A percentile compares a stretch with the other conserved stretches of the same genome.
Evolutionary conservation across 306 rosid species (phyloP).

Genomic region (Alnus rubra): DNA sequence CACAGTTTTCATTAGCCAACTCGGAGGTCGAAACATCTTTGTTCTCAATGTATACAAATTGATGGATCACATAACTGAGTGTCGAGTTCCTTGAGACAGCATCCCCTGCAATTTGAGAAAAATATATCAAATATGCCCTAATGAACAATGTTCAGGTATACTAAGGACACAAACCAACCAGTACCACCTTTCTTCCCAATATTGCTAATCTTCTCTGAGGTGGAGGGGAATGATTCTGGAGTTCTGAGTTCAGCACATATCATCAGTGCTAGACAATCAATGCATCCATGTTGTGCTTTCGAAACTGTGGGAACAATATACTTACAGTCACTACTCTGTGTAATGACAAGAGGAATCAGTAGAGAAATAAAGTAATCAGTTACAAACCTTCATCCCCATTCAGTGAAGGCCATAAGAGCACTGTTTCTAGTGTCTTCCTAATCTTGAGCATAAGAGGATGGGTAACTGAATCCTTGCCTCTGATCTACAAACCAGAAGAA

Average conservation of each 20-base stretch:
- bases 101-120: conserved; percentile 39
- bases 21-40: conserved; percentile 30
- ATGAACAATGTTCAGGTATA: conserved; percentile 16
- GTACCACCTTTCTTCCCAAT: conserved; percentile 48
- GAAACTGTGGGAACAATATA: conserved; percentile 52
- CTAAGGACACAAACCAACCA: conserved; percentile 18
- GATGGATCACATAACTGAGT: conserved; percentile 48
- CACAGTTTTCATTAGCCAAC: conserved; percentile 26
- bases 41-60: conserved; percentile 34
- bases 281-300: conserved; percentile 92
- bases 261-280: conserved; percentile 89
- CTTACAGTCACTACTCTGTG: background rate
- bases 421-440: conserved; percentile 57
- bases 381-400: conserved; percentile 72
- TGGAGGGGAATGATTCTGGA: conserved; percentile 38
- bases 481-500: conserved; percentile 54
- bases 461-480: conserved; percentile 60
- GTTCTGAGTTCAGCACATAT: conserved; percentile 73
- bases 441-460: conserved; percentile 56
- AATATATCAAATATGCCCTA: conserved; percentile 26
- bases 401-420: conserved; percentile 74
- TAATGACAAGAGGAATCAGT: conserved; percentile 15
- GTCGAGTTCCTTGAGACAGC: conserved; percentile 39
- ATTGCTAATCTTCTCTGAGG: conserved; percentile 28
- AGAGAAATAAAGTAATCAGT: conserved; percentile 17